Conservation (phyloP, 31 red algal species). For the Odonthalia washingtoniensis region DNA sequence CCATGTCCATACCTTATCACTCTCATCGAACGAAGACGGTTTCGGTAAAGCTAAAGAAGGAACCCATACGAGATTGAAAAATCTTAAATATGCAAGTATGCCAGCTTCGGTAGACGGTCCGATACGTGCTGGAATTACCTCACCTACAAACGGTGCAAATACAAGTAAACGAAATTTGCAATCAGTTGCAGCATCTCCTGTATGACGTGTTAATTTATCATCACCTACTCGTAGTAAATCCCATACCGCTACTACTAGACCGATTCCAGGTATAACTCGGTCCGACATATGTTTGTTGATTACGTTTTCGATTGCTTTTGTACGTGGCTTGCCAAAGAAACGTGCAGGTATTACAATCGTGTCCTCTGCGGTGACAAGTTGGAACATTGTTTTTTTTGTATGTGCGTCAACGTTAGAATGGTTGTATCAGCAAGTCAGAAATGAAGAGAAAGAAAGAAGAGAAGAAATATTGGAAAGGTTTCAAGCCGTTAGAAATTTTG, state of each 20-base stretch:
- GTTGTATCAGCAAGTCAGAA: no score
- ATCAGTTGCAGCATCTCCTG: constrained; percentile 50
- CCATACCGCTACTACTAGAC: constrained; percentile 65
- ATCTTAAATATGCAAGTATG: constrained; percentile 54
- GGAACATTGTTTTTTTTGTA: constrained; percentile 88
- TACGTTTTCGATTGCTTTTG: constrained; percentile 46
- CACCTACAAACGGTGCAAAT: constrained; percentile 73
- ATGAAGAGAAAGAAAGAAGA: no score
- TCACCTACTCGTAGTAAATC: constrained; percentile 67
- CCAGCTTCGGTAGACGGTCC: constrained; percentile 45
- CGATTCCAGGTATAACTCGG: constrained; percentile 63
- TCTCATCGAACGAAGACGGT: constrained; percentile 56
- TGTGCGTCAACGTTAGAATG: no score
- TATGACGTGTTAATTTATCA: constrained; percentile 51
- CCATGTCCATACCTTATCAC: constrained; percentile 71
- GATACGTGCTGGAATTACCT: constrained; percentile 62
- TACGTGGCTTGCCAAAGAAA: constrained; percentile 56
- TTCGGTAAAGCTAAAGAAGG: constrained; percentile 39
- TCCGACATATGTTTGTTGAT: constrained; percentile 62
- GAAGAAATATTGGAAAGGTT: no score
- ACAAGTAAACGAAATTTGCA: constrained; percentile 75
- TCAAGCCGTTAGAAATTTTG: no score
- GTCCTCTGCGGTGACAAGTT: constrained; percentile 75
- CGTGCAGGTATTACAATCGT: constrained; percentile 67
- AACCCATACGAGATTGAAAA: constrained; percentile 71